Evolutionary conservation across 192 early-diverging fungal species (phyloP), one percentile per base, ranked within the genome.

Genomic region (Podila clonocystis): DNA sequence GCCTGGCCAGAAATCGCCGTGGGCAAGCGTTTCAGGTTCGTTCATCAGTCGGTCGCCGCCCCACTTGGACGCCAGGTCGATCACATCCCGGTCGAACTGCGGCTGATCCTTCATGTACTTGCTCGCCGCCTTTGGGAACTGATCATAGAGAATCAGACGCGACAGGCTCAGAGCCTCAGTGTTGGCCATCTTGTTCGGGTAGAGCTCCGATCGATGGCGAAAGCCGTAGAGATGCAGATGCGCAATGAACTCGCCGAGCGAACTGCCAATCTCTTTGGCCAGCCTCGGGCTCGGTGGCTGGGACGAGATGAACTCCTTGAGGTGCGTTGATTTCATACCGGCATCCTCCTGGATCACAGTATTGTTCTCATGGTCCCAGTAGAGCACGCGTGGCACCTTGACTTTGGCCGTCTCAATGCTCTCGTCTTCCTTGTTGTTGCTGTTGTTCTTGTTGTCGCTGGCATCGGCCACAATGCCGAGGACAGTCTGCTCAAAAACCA

Each of bases 1-100:
- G 30, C 82, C 82, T 62, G 82, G 59, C 82, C 82, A 83, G 58
- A 64, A 83, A 66, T 83, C 82, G 24, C 82, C 82, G 48, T 72
- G 70, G 70, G 70, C 75, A 64, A 83, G 60, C 68, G 82, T 83
- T 72, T 75, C 65, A 11, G 80, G 82, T n/a, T 75, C 67, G 70
- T 70, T 76, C 64, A 71, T 59, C 59, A 82, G 68, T 67, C 69
- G 68, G 38, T 82, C 64, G 29, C 80, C 73, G 38, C 67, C 72
- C 67, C 68, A 82, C 34, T 82, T 70, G 59, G 72, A 73, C 63
- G 78, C 78, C 49, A 69, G 67, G 48, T 67, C 38, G 30, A 82
- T 62, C 49, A 64, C 71, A 49, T 73, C 68, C 71, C 63, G 71
- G 63, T 73, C 71, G 38, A 65, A 65, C 71, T 73, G 71, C 52